Evolutionary conservation across 169 alveolate genomes (phyloP), one percentile per base, ranked within the genome.

Genomic region (Plasmodium yoelii): DNA sequence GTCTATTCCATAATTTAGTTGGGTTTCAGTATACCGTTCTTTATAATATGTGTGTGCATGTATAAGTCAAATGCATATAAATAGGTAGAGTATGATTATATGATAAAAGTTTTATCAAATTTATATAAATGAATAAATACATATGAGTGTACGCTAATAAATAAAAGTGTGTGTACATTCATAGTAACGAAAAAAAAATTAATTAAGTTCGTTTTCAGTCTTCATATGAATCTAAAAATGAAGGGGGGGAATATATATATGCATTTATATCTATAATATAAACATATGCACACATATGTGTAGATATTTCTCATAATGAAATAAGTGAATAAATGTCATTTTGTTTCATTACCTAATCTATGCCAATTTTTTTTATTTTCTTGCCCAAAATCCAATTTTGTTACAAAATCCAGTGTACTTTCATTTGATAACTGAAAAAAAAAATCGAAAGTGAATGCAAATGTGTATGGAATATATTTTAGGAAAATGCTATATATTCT

Each of bases 281-380:
- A 51, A 15, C 22, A 15, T 51, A 51, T 51, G 7, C 59, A 51
- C 56, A 22, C 26, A 22, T 1, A 1, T 22, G 26, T 34, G 42
- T 34, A 34, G 42, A 34, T 34, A 34, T 34, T 34, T 34, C 42
- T 34, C 42, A 34, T 34, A 34, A 34, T 34, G 42, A 34, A 15
- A 15, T 15, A 51, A 51, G 9, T 12, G 59, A 15, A 15, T 13
- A 51, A 0, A 12, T 51, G 8, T 2, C 59, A 15, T 1, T 12
- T 15, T 69, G 10, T 24, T 61, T 57, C 47, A 19, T 13, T 63
- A 75, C 88, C 88, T 44, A 10, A 13, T 47, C 77, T 67, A 47
- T 75, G 88, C 88, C 88, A 75, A 24, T 63, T 75, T 64, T 75
- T 75, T 75, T 75, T 75, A 57, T 73, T 73, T 26, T 75, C 88